Evolutionary conservation across 2,329 filamentous ascomycete species (phyloP), one percentile per base, ranked within the genome.

Genomic region (Fusarium graminum): DNA sequence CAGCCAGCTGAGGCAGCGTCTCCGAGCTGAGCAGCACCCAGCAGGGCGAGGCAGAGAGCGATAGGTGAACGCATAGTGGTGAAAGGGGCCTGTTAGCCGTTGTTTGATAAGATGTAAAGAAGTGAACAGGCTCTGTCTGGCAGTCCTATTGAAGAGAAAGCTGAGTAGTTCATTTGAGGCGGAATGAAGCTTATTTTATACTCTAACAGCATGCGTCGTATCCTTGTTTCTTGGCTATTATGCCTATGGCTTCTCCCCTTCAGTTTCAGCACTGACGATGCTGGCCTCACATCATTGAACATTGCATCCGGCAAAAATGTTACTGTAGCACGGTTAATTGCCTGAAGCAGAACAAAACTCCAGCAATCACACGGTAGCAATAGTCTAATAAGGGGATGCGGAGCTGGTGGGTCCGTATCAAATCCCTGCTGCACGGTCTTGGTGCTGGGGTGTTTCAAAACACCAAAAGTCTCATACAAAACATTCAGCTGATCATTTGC

Each of bases 1-100:
- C 78, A 80, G 17, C 78, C 78, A 13, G 77, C 62, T 32, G 65
- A 70, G 85, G 57, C 57, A 30, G 57, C 42, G 10, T 60, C 57
- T 28, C 57, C 54, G 17, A 60, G 32, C 57, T 58, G 54, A 28
- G 57, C 57, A 34, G 57, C 57, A 25, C 54, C 57, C 32, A 60
- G 19, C 12, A 60, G 57, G 57, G 57, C 54, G 39, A 60, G 55
- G 13, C 44, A 44, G n/a, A 60, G 49, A 29, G 54, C 41, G 17
- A 60, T n/a, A n/a, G 57, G 57, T 14, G 54, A 59, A 12, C 34
- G 34, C 57, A 60, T 60, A 4, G 13, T 60, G 22, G 38, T 22
- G 7, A 16, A 59, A 52, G 29, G 42, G 38, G 32, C 44, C 28
- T 22, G 25, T 10, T 16, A 40, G 32, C 57, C 44, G 52, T 59